Conservation (phyloP, 257 asterid genomes). For the Anisodus tanguticus region DNA sequence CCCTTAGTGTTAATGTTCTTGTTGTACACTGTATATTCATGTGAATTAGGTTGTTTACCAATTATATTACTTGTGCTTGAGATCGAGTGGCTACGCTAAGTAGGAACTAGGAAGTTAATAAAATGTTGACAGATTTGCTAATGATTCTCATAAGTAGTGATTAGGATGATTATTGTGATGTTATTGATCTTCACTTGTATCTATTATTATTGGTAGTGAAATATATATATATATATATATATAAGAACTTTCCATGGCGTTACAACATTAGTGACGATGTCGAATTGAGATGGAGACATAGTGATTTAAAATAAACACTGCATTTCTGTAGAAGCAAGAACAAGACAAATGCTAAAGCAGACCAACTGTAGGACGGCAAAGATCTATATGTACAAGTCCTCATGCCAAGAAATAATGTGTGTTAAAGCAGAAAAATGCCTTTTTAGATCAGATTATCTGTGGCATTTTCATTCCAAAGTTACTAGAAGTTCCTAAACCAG, state of each 20-base stretch:
- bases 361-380: slow-evolving; percentile 9
- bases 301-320: not conserved
- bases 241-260: not conserved
- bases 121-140: not conserved
- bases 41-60: not conserved
- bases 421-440: not conserved
- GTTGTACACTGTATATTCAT: not conserved
- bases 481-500: slow-evolving; percentile 6
- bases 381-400: not conserved
- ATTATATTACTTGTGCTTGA: not conserved
- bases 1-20: not conserved
- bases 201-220: not conserved
- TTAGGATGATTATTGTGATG: not conserved
- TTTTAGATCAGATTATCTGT: not conserved
- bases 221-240: not conserved
- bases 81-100: not conserved
- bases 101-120: not conserved
- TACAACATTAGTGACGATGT: not conserved
- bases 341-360: not conserved
- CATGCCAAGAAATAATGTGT: not conserved
- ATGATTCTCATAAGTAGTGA: not conserved
- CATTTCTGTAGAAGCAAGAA: not conserved
- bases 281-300: not conserved
- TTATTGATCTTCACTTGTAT: not conserved
- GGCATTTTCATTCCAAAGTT: slow-evolving; percentile 8